A percentile compares a stretch with the other conserved stretches of the same genome.
Conservation (phyloP, 2,329 filamentous ascomycete species). For the Colletotrichum abscissum region DNA sequence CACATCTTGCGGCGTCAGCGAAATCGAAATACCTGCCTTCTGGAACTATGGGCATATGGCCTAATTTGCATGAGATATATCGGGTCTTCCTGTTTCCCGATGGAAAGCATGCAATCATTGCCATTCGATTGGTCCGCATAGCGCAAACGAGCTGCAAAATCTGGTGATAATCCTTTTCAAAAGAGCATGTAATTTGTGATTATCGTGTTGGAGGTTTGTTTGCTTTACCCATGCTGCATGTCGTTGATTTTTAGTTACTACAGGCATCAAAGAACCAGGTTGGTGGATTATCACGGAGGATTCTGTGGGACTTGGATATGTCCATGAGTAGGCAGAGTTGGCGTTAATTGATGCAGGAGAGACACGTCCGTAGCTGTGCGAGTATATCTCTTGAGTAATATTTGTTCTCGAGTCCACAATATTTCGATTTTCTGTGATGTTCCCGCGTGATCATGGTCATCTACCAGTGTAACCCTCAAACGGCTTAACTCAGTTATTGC, state of each 20-base stretch:
- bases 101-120: not conserved
- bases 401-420: no score
- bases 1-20: not conserved
- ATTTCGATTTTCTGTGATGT: no score
- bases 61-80: not conserved
- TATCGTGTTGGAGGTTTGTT: not conserved
- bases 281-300: not conserved
- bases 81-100: not conserved
- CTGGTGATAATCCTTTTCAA: not conserved
- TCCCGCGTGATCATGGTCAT: no score
- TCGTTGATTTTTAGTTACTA: not conserved
- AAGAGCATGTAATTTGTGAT: not conserved
- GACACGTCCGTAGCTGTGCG: no score
- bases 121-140: not conserved
- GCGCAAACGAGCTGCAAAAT: not conserved
- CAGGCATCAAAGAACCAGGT: not conserved
- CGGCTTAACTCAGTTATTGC: no score
- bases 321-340: no score
- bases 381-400: no score
- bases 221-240: not conserved
- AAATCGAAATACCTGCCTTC: not conserved
- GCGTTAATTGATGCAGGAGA: no score
- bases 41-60: not conserved
- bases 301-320: not conserved
- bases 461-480: no score